Conservation (phyloP, 768 basidiomycete species). For the Mycena chlorophos region DNA sequence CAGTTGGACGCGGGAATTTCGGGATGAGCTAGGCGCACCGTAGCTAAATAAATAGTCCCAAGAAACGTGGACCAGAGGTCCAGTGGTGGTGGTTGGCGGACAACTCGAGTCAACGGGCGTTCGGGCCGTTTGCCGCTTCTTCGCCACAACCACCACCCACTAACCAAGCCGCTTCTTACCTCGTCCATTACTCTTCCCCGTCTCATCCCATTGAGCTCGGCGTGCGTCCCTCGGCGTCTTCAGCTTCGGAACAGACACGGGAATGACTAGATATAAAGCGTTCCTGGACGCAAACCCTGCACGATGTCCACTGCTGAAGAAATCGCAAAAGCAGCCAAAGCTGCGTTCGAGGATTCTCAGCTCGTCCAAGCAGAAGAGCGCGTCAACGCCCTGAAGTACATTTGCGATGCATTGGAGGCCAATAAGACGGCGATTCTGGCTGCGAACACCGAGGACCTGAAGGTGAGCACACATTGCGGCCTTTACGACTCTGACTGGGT, state of each 20-base stretch:
- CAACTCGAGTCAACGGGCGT: not conserved
- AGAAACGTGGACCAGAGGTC: not conserved
- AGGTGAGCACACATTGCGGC: conserved; percentile 43
- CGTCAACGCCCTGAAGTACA: conserved; percentile 67
- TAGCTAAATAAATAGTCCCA: not conserved
- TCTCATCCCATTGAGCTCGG: not conserved
- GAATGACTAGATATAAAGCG: not conserved
- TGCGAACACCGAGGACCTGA: conserved; percentile 81
- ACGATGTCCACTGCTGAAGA: conserved; percentile 38
- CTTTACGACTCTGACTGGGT: not conserved
- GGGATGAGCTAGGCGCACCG: not conserved
- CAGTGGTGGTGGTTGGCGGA: not conserved
- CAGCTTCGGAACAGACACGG: conserved; percentile 1
- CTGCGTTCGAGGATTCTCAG: conserved; percentile 86
- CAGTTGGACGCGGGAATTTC: no score
- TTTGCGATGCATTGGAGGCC: conserved; percentile 63
- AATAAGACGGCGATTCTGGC: conserved; percentile 68
- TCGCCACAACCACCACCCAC: not conserved
- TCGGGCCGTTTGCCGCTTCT: not conserved
- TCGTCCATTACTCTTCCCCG: not conserved
- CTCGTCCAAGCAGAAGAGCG: conserved; percentile 69
- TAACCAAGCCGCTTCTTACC: not conserved
- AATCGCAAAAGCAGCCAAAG: conserved; percentile 79
- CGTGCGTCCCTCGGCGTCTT: no score
- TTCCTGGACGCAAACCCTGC: not conserved